Conservation (phyloP, 257 asterid genomes). For the Solanum sejunctum region DNA sequence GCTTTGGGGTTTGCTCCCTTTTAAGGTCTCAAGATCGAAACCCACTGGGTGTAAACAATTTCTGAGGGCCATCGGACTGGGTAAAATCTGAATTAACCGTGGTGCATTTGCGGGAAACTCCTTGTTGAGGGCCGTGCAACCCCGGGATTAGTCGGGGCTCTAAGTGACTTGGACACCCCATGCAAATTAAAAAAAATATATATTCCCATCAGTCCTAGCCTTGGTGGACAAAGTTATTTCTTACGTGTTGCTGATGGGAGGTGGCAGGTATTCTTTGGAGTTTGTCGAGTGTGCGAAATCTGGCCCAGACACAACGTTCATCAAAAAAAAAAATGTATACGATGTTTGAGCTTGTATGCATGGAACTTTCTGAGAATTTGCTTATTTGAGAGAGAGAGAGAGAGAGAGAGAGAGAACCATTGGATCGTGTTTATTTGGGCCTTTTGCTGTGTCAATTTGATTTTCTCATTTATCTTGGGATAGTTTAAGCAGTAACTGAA, state of each 20-base stretch:
- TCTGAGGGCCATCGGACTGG: no score
- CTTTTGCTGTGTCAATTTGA: background rate
- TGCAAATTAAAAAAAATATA: no score
- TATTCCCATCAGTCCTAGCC: background rate
- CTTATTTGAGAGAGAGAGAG: background rate
- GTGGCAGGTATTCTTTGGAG: background rate
- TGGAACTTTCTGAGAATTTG: background rate
- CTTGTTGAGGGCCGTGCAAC: no score
- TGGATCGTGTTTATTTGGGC: background rate
- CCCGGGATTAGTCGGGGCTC: no score
- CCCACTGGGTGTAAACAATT: no score
- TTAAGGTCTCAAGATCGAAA: no score
- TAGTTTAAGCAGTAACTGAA: background rate
- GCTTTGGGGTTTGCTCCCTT: no score
- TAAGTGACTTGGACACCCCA: no score
- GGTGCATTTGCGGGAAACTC: no score
- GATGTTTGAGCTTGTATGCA: background rate
- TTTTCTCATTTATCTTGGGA: background rate
- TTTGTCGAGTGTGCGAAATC: background rate
- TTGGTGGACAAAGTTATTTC: background rate
- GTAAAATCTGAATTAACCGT: no score
- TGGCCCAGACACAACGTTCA: background rate
- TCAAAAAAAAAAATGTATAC: background rate
- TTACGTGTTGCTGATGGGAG: background rate
- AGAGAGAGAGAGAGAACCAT: background rate